phyloP scores from a whole-genome alignment of 1,139 yeast genomes.

The Magnusiomyces suaveolens region DNA sequence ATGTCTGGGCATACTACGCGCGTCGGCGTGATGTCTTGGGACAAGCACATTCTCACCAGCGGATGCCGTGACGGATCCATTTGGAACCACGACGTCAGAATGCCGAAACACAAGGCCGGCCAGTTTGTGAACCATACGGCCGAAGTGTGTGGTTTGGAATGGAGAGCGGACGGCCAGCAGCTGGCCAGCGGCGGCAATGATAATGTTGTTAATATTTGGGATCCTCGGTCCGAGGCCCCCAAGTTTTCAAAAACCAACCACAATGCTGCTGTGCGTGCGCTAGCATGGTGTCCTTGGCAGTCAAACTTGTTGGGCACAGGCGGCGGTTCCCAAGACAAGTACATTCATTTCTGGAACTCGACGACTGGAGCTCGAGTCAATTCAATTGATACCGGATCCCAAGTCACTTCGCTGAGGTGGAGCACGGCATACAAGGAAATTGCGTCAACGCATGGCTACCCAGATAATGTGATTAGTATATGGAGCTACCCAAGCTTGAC shows the following conservation, averaged over 20 bases:
- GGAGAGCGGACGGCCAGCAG: slow-evolving; percentile 76
- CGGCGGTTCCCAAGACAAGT: slow-evolving; percentile 87
- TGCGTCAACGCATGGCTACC: slow-evolving; percentile 91
- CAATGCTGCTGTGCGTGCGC: slow-evolving; percentile 90
- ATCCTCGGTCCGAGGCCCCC: slow-evolving; percentile 67
- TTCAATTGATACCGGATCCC: slow-evolving; percentile 85
- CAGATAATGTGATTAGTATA: slow-evolving; percentile 72
- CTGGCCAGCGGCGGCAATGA: slow-evolving; percentile 93
- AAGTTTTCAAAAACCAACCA: slow-evolving; percentile 70
- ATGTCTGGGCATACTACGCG: slow-evolving; percentile 65
- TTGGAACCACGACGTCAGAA: slow-evolving; percentile 86
- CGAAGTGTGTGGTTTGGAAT: slow-evolving; percentile 88
- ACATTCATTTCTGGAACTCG: slow-evolving; percentile 92
- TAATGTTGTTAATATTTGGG: slow-evolving; percentile 91
- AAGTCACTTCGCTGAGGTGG: slow-evolving; percentile 89
- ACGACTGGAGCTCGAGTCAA: slow-evolving; percentile 82
- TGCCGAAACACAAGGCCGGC: slow-evolving; percentile 62
- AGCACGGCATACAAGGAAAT: slow-evolving; percentile 73
- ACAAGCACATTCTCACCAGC: slow-evolving; percentile 64
- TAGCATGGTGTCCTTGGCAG: slow-evolving; percentile 93
- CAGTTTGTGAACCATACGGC: slow-evolving; percentile 62
- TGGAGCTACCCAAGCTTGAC: slow-evolving; percentile 82
- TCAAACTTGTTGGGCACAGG: slow-evolving; percentile 81
- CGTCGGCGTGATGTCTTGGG: slow-evolving; percentile 82
- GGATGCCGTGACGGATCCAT: slow-evolving; percentile 81